Percentiles rank a stretch among this genome's conserved stretches.
Conservation (phyloP, 1,139 yeast species). For the Zygosaccharomyces pseudobailii region DNA sequence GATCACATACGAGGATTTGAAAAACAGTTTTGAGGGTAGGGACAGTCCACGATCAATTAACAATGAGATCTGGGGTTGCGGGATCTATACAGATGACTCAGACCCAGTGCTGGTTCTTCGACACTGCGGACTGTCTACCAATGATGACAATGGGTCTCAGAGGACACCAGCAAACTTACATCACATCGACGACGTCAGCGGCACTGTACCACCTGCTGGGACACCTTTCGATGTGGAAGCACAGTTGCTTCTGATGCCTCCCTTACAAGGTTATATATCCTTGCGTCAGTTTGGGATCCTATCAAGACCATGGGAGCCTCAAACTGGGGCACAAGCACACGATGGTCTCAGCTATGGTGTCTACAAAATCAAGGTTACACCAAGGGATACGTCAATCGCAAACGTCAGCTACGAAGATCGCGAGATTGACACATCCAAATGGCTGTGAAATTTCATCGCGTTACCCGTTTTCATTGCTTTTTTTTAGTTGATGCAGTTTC, state of each 20-base stretch:
- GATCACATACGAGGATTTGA: conserved; percentile 23
- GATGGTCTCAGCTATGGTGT: conserved; percentile 34
- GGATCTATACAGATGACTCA: conserved; percentile 88
- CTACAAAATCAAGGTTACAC: conserved; percentile 19
- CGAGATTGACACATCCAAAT: conserved; percentile 1
- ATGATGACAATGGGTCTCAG: conserved; percentile 36
- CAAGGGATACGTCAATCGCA: conserved; percentile 15
- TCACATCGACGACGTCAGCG: conserved; percentile 30
- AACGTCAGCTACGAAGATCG: conserved; percentile 5
- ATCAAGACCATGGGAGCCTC: conserved; percentile 62
- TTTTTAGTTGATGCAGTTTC: not conserved
- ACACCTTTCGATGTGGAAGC: conserved; percentile 54
- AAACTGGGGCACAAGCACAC: conserved; percentile 16
- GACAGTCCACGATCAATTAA: conserved; percentile 31
- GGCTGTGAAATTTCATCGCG: conserved; percentile 2
- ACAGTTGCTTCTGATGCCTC: conserved; percentile 66
- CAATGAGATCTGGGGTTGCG: conserved; percentile 86
- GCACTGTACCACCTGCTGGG: conserved; percentile 28
- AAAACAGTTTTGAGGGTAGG: conserved; percentile 28
- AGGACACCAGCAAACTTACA: conserved; percentile 37
- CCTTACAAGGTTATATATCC: conserved; percentile 57
- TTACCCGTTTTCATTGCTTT: conserved; percentile 7
- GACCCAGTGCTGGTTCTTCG: conserved; percentile 70
- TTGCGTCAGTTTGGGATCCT: conserved; percentile 61
- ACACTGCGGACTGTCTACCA: conserved; percentile 64